Evolutionary conservation across 257 asterid species (phyloP).

Genomic region (Rubia yunnanensis): DNA sequence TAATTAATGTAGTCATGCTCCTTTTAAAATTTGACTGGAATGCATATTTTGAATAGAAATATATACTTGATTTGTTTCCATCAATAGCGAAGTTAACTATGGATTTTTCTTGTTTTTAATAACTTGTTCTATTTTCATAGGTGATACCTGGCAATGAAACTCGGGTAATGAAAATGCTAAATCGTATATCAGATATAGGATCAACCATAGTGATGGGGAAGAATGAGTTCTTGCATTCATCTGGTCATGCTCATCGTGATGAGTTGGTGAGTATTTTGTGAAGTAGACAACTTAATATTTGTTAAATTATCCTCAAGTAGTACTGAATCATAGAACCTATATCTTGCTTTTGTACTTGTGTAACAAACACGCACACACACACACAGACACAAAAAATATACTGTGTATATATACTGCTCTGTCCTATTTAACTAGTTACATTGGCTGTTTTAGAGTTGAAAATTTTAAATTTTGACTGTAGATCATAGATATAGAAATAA

Average conservation of each 20-base stretch:
- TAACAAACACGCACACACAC: neutral
- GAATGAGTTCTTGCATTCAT: conserved; percentile 82
- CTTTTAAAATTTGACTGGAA: neutral
- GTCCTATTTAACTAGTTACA: too few relatives aligned
- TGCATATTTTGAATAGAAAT: neutral
- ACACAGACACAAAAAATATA: too few relatives aligned
- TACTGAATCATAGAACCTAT: neutral
- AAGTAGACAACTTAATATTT: conserved; percentile 8
- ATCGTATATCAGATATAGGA: conserved; percentile 91
- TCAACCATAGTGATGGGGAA: conserved; percentile 90
- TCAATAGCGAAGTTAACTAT: neutral
- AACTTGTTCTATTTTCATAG: conserved; percentile 29
- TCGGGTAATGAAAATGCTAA: conserved; percentile 92
- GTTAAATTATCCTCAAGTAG: neutral
- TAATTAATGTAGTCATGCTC: neutral
- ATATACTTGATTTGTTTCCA: neutral
- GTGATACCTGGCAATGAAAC: conserved; percentile 98
- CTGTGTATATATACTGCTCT: neutral
- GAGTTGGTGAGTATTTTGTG: conserved; percentile 65
- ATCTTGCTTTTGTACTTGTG: neutral
- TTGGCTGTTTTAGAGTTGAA: too few relatives aligned
- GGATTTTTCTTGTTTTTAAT: neutral
- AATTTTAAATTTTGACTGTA: too few relatives aligned
- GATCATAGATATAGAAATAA: neutral
- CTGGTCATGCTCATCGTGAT: conserved; percentile 97